Base-by-base conservation (phyloP, 1,284 basidiomycete genomes). In the Marasmius fiardii region DNA sequence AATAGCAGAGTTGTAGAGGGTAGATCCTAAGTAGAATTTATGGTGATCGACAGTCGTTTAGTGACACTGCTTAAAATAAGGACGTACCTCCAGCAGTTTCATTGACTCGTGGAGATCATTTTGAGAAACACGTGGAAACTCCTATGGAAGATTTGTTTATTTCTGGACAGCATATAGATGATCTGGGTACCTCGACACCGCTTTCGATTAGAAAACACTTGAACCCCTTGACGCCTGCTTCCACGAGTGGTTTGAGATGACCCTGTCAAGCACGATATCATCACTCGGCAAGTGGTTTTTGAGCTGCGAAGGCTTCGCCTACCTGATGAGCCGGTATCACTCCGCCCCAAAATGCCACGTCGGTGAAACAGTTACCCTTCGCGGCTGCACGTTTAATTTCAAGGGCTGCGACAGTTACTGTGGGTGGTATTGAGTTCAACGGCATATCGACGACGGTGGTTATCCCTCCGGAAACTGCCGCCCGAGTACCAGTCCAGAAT, bases 391-490 rank as follows among this genome's bases (percentile, higher is more conserved):
- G 79, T 72, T 97, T 97, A 28, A 75, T 67, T 47, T 82, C 71
- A 16, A 97, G 76, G 65, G 93, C 85, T 8, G 75, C 74, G 4
- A 92, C 79, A 0, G 92, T 94, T 1, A 92, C 95, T 0, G 95
- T 97, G 0, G 95, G 93, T 0, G 95, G 95, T 55, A 97, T 92
- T 3, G 93, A 95, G 71, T 97, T 97, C 55, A 97, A 76, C 1
- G 95, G 95, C 95, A 97, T 97, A 71, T 97, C 95, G 33, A 97
- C 86, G 41, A 97, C 74, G 1, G 92, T 93, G 4, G 95, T 97
- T 24, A 97, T 84, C 10, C 95, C 95, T 18, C 95, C 95, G 1
- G 91, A 89, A 1, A 86, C 82, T 1, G 95, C 95, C 18, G 95
- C 95, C 56, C 80, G 74, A 0, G 95, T 97, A 7, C 94, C 95